Conservation (phyloP, 768 basidiomycete species). For the Chalciporus pseudorubinellus region DNA sequence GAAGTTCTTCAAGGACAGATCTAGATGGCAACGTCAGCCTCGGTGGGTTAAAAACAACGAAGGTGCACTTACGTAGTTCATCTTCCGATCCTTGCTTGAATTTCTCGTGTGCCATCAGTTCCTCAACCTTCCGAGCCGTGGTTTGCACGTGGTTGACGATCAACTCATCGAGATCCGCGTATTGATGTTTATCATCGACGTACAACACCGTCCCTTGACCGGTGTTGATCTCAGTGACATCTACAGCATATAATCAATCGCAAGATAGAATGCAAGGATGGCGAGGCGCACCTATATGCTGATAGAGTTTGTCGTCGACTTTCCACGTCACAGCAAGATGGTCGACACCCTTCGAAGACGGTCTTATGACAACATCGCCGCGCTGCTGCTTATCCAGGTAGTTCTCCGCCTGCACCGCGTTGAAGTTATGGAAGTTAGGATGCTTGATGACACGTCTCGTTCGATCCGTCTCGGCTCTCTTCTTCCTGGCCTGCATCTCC, state of each 20-base stretch:
- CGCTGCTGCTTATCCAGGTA: slow-evolving; percentile 87
- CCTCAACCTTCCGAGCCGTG: slow-evolving; percentile 89
- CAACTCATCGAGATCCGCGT: slow-evolving; percentile 93
- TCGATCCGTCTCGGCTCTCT: slow-evolving; percentile 76
- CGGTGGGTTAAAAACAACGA: not conserved
- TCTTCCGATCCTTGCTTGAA: slow-evolving; percentile 87
- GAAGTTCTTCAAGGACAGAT: slow-evolving; percentile 84
- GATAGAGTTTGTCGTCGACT: slow-evolving; percentile 92
- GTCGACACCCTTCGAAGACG: slow-evolving; percentile 89
- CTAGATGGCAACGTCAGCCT: slow-evolving; percentile 37
- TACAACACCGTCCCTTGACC: slow-evolving; percentile 68
- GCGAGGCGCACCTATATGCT: slow-evolving; percentile 79
- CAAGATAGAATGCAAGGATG: not conserved
- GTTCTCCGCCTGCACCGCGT: slow-evolving; percentile 83
- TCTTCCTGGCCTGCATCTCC: slow-evolving; percentile 77
- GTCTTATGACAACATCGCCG: slow-evolving; percentile 94
- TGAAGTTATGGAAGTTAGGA: slow-evolving; percentile 97
- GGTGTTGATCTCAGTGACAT: slow-evolving; percentile 78
- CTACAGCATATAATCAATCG: slow-evolving; percentile 37
- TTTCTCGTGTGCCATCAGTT: slow-evolving; percentile 93
- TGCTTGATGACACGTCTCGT: slow-evolving; percentile 91
- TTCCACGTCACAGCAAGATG: slow-evolving; percentile 99
- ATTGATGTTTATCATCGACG: slow-evolving; percentile 76
- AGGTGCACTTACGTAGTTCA: slow-evolving; percentile 74
- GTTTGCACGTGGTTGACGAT: slow-evolving; percentile 96